Evolutionary conservation across 2,329 filamentous ascomycete genomes (phyloP), one percentile per base, ranked within the genome.

Genomic region (Aspergillus luchuensis): DNA sequence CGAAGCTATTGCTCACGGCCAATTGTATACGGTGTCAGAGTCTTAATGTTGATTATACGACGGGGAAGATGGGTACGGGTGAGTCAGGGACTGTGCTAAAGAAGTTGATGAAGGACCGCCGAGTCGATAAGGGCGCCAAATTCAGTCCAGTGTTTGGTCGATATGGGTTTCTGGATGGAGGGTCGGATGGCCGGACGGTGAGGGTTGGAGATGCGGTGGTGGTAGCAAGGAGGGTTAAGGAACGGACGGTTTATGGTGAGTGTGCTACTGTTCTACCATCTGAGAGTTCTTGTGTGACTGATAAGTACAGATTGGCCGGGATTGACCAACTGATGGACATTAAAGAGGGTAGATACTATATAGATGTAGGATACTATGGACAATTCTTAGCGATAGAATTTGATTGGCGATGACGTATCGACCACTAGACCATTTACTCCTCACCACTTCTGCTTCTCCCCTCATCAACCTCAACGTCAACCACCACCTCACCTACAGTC

Each of bases 111-210:
- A 83, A 81, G 55, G 88, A 92, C 74, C 82, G 90, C 19, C 82
- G 89, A 58, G 88, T 92, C 6, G 90, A 93, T 70, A 64, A 72
- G n/a, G 90, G 90, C 0, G 79, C 79, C 36, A 89, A 86, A 71
- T 91, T 85, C 72, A 85, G 83, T 61, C 89, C 90, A 11, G 81
- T 91, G 8, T 92, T 92, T 80, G 90, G 90, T 8, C 81, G 89
- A 48, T 92, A 92, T 75, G 88, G 83, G 0, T 91, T 91, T 71
- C 74, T 89, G 45, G 75, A 74, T 23, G 67, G 66, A 17, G 70
- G 67, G 19, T 74, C 71, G 10, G 70, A 71, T 33, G 73, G 72
- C 15, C 68, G 73, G n/a, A 66, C 69, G 50, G 74, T 89, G 52
- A 73, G 72, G 2, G 80, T 89, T 38, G 86, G 87, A 1, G 83